phyloP scores from a whole-genome alignment of 805 yeast species.

The Cyberlindnera saturnus region DNA sequence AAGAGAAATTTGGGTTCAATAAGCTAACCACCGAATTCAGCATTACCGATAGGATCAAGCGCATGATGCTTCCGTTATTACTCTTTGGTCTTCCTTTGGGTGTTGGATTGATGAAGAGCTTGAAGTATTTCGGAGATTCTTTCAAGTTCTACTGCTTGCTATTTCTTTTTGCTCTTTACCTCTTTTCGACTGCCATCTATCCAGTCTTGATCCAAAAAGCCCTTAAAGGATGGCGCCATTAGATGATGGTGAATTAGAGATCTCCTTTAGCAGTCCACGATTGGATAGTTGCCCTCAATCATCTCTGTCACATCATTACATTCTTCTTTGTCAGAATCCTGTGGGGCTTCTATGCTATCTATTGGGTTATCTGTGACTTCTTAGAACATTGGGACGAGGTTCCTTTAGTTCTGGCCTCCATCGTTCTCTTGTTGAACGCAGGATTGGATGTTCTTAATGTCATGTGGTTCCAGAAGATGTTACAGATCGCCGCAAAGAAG shows the following conservation, averaged over 20 bases:
- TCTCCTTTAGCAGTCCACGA: constrained; percentile 12
- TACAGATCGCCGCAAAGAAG: constrained; percentile 61
- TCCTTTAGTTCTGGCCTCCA: constrained; percentile 41
- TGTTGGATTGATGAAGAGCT: constrained; percentile 72
- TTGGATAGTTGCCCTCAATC: constrained; percentile 56
- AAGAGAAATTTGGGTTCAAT: constrained; percentile 90
- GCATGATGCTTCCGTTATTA: constrained; percentile 41
- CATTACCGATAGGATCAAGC: constrained; percentile 66
- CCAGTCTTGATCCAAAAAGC: constrained; percentile 76
- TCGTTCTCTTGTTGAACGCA: constrained; percentile 52
- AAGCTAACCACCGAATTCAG: constrained; percentile 74
- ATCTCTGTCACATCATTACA: constrained; percentile 55
- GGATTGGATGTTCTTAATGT: constrained; percentile 64
- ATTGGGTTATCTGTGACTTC: constrained; percentile 42
- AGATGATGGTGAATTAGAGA: background rate
- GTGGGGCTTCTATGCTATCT: constrained; percentile 82
- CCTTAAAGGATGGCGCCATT: too few species aligned
- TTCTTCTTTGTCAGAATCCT: constrained; percentile 76
- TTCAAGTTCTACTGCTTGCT: constrained; percentile 78
- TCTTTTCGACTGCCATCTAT: constrained; percentile 65
- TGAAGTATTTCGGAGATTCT: constrained; percentile 70
- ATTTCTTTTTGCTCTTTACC: too few species aligned
- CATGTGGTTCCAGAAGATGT: constrained; percentile 87
- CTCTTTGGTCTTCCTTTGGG: constrained; percentile 68
- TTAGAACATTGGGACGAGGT: constrained; percentile 35